Base-by-base conservation (phyloP, 805 yeast species). In the Nakazawaea pomicola region DNA sequence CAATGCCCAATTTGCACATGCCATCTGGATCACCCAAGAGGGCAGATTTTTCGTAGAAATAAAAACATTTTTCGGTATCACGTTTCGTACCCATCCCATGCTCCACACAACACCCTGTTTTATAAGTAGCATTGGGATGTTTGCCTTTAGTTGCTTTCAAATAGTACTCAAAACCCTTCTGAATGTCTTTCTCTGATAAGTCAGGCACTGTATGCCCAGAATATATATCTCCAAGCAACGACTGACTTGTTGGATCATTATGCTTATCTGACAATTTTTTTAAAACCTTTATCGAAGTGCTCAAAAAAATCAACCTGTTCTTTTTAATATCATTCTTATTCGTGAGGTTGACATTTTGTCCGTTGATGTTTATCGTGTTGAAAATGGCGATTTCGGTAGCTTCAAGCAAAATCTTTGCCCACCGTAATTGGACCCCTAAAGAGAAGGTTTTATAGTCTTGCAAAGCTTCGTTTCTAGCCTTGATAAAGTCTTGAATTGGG, bases 1-100 rank as follows among this genome's bases (percentile, higher is more conserved):
- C 67, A 75, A 80, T 73, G 5, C 89, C 93, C 14, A 83, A 60
- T 57, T 83, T 81, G 61, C 80, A 83, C 85, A 83, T 81, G 17
- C 88, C 79, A 11, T 79, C 71, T 3, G 73, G 75, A 48, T 74
- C 77, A 4, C 82, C 83, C 17, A 70, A 57, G n/a, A 67, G 60
- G 3, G 90, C 86, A 0, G 88, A 85, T 35, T 67, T 63, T 27
- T 67, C 64, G 58, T 78, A 83, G 62, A 72, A 78, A 11, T 62
- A 52, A 19, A 78, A 58, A 8, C 88, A 79, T 44, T 67, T 65
- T 14, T 62, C 59, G 16, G 56, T 38, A 49, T 74, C 73, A 30
- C 64, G 54, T 41, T 61, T 50, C 19, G 72, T 62, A 2, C 83
- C 83, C 44, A 74, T 68, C 14, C 86, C 82, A 55, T 81, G 65